These are phyloP conservation scores for Geranium incanum DNA, from an alignment of 441 rosid genomes.

Conservation along the genomic window DNA sequence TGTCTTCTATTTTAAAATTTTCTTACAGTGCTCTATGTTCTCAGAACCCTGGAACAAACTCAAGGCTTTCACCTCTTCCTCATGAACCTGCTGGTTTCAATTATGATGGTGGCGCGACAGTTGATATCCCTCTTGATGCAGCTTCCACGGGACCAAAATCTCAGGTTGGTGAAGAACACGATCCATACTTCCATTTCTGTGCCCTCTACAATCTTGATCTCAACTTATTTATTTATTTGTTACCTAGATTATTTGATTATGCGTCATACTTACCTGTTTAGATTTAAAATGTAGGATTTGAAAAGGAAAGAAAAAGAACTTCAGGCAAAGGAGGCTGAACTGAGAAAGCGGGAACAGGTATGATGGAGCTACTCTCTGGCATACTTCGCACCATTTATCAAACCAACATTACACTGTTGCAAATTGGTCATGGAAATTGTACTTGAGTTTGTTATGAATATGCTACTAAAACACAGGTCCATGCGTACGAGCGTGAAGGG, in stretches of 20 bases:
- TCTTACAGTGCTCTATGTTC: conserved; percentile 22
- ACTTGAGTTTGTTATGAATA: neutral
- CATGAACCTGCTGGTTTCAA: conserved; percentile 46
- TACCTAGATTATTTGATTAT: conserved; percentile 7
- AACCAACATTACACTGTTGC: neutral
- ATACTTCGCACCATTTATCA: neutral
- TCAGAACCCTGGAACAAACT: conserved; percentile 65
- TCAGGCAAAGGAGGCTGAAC: conserved; percentile 87
- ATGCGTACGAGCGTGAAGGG: too few species aligned
- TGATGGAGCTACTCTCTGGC: neutral
- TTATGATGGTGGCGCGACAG: conserved; percentile 79
- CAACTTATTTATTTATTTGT: conserved; percentile 36
- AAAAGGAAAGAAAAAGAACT: conserved; percentile 85
- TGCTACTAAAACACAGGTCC: neutral
- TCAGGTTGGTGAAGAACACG: neutral
- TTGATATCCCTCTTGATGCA: conserved; percentile 72
- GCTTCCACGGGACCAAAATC: neutral
- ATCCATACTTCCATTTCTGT: neutral
- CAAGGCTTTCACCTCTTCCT: conserved; percentile 94
- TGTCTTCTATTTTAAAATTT: conserved; percentile 14
- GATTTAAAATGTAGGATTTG: conserved; percentile 43
- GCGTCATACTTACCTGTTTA: conserved; percentile 2
- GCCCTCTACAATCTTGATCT: conserved; percentile 21
- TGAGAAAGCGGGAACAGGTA: conserved; percentile 79
- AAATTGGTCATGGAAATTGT: neutral